phyloP scores from a whole-genome alignment of 2,329 filamentous ascomycete species.

The Stemphylium lycopersici region DNA sequence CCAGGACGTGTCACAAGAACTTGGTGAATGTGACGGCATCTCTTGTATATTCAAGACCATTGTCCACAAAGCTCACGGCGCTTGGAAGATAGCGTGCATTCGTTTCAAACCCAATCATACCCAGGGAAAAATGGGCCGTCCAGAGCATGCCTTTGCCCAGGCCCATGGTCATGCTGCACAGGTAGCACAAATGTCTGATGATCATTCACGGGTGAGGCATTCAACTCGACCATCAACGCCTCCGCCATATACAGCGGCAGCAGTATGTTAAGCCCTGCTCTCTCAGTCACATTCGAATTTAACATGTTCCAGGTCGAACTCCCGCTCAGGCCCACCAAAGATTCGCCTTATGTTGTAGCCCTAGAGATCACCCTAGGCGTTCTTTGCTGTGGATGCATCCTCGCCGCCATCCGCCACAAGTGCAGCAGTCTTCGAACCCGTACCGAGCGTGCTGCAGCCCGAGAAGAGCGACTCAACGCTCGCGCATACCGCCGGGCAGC shows the following conservation, averaged over 20 bases:
- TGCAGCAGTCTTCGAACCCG: conserved; percentile 58
- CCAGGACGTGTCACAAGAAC: conserved; percentile 46
- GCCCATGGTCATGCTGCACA: conserved; percentile 24
- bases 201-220: conserved; percentile 14
- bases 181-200: conserved; percentile 25
- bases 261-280: conserved; percentile 8
- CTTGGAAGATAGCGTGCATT: conserved; percentile 40
- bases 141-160: conserved; percentile 28
- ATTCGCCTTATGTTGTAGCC: conserved; percentile 45
- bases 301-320: conserved; percentile 18
- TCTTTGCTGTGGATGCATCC: conserved; percentile 53
- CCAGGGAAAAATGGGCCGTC: conserved; percentile 33
- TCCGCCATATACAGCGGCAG: conserved; percentile 21
- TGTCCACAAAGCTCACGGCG: conserved; percentile 44
- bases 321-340: conserved; percentile 30
- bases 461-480: conserved; percentile 60
- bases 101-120: conserved; percentile 31
- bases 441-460: conserved; percentile 59
- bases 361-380: conserved; percentile 54
- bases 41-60: conserved; percentile 51
- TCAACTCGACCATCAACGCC: conserved; percentile 11
- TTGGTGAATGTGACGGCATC: conserved; percentile 52
- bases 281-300: neutral
- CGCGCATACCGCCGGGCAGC: conserved; percentile 61
- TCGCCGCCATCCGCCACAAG: conserved; percentile 54